A percentile compares a stretch with the other conserved stretches of the same genome.
Evolutionary conservation across 768 basidiomycete species (phyloP).

Genomic region (Dacryopinax primogenitus): DNA sequence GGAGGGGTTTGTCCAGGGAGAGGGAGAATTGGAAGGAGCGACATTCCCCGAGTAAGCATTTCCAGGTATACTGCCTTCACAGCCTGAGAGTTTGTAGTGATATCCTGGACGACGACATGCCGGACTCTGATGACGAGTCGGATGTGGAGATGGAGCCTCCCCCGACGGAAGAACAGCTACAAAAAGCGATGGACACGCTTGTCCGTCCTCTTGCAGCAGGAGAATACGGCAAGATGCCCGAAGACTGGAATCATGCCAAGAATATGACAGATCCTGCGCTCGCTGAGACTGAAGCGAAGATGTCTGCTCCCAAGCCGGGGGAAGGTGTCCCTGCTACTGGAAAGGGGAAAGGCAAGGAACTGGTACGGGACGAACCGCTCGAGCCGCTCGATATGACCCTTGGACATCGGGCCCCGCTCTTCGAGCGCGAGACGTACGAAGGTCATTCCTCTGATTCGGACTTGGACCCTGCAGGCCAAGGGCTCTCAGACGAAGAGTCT

Average conservation of each 20-base stretch:
- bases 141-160: constrained; percentile 27
- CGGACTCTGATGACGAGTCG: constrained; percentile 31
- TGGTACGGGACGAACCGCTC: background rate
- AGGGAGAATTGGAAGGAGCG: constrained; percentile 83
- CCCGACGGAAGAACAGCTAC: constrained; percentile 31
- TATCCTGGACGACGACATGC: constrained; percentile 37
- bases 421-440: constrained; percentile 75
- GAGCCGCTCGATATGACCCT: constrained; percentile 3
- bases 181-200: constrained; percentile 61
- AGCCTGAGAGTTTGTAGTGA: constrained; percentile 36
- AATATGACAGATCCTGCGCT: background rate
- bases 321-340: background rate
- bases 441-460: constrained; percentile 71
- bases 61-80: background rate
- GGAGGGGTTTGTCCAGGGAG: constrained; percentile 75
- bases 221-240: constrained; percentile 82
- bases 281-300: background rate
- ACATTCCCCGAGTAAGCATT: constrained; percentile 70
- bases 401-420: constrained; percentile 49
- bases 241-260: constrained; percentile 15
- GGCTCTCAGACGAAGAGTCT: constrained; percentile 36
- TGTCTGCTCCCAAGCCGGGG: background rate
- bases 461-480: constrained; percentile 43
- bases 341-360: background rate
- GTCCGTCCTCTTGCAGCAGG: constrained; percentile 65